phyloP scores from a whole-genome alignment of 2,329 filamentous ascomycete species.

The Penicillium concentricum region DNA sequence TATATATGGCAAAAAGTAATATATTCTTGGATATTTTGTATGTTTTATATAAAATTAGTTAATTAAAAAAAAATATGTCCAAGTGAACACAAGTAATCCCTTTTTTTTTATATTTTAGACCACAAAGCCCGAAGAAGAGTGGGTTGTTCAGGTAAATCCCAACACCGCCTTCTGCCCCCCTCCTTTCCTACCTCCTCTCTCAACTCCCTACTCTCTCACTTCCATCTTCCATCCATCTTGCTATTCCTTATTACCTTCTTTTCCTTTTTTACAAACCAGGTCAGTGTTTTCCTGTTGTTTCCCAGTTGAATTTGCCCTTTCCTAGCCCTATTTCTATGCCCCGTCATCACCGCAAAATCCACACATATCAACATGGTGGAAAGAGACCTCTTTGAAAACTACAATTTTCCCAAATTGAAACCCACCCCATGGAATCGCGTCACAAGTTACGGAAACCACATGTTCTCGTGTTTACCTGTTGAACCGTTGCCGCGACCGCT shows the following conservation, averaged over 20 bases:
- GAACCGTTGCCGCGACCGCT: conserved; percentile 26
- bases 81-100: not conserved
- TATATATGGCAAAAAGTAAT: not conserved
- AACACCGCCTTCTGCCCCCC: conserved; percentile 29
- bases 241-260: conserved; percentile 15
- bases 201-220: conserved; percentile 14
- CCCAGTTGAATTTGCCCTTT: conserved; percentile 6
- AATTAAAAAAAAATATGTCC: not conserved
- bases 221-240: conserved; percentile 14
- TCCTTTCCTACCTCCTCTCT: conserved; percentile 17
- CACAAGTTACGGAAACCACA: not conserved
- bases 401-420: not conserved
- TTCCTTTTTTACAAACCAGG: conserved; percentile 22
- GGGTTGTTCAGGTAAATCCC: conserved; percentile 24
- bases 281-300: conserved; percentile 20
- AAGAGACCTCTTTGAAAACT: not conserved
- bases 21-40: not conserved
- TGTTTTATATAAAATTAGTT: not conserved
- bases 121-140: conserved; percentile 2
- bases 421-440: not conserved
- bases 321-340: conserved; percentile 4
- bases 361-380: conserved; percentile 14
- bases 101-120: not conserved
- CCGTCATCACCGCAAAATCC: conserved; percentile 14
- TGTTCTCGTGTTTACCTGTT: conserved; percentile 19